Conservation (phyloP, 1,284 basidiomycete species). For the Cutaneotrichosporon daszewskae region DNA sequence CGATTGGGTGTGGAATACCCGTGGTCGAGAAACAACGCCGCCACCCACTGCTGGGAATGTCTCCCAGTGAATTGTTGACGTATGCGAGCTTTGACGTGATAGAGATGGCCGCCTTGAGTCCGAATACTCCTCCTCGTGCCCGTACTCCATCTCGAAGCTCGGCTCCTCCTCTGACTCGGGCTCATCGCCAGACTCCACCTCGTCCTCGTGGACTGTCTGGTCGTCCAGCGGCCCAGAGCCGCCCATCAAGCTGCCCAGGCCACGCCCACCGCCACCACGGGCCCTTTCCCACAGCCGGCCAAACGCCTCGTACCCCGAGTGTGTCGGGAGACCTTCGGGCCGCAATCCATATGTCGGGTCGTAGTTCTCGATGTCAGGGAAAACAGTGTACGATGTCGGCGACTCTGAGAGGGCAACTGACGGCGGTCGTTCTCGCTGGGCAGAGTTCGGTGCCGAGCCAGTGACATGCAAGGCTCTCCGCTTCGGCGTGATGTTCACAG, state of each 20-base stretch:
- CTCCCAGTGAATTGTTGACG: slow-evolving; percentile 44
- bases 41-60: slow-evolving; percentile 70
- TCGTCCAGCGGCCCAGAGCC: slow-evolving; percentile 7
- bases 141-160: not conserved
- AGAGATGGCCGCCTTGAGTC: not conserved
- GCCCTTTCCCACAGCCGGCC: slow-evolving; percentile 56
- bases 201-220: slow-evolving; percentile 59
- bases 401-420: slow-evolving; percentile 29
- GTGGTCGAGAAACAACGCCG: slow-evolving; percentile 64
- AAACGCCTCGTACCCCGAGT: slow-evolving; percentile 46
- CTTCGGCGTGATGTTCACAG: not conserved
- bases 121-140: slow-evolving; percentile 4
- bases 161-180: slow-evolving; percentile 28
- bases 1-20: slow-evolving; percentile 67
- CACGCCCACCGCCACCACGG: slow-evolving; percentile 57
- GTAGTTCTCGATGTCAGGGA: slow-evolving; percentile 81
- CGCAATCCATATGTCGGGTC: slow-evolving; percentile 98
- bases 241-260: slow-evolving; percentile 42
- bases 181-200: slow-evolving; percentile 35
- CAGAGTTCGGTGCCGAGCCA: too few species aligned
- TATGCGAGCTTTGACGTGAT: not conserved
- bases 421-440: too few species aligned
- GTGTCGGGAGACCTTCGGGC: slow-evolving; percentile 70
- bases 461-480: slow-evolving; percentile 11
- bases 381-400: slow-evolving; percentile 51